Base-by-base conservation (phyloP, 2,329 filamentous ascomycete genomes). In the Monilinia fructigena region DNA sequence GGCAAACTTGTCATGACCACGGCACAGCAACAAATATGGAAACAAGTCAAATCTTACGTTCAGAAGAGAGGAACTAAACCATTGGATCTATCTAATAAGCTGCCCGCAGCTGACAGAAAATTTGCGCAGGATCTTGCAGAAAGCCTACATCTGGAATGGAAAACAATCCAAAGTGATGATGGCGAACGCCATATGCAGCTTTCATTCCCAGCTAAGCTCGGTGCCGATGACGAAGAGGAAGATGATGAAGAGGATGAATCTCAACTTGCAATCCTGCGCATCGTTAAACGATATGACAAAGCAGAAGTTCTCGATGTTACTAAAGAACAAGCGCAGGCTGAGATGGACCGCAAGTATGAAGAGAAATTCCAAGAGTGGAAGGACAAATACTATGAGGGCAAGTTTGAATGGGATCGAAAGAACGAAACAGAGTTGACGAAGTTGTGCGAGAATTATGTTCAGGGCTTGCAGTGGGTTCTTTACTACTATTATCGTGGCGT, bases 401-500 rank as follows among this genome's bases (percentile, higher is more conserved):
- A 98, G 77, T 97, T 97, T 72, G 90, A 90, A 63, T 99, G 94
- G 93, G 87, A 89, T 20, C 82, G 90, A 14, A 89, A 92, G 58
- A 89, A 92, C 73, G 89, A 94, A 71, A 87, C 87, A 52, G 92
- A 96, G 77, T 83, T 98, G 75, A 88, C 83, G 64, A 89, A 90
- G 70, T 82, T 99, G 68, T 90, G 92, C 35, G 93, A 98, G 78
- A 99, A 98, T 79, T 99, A 99, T 74, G 93, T 99, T 8, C 92
- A 99, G 79, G 95, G 95, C 68, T 81, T 99, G 68, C 95, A 99
- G 77, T 99, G 95, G 96, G 95, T 99, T 54, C 82, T 99, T 60
- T 97, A 90, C 78, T 99, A 99, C 81, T 99, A 99, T 79, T 99
- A 99, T 80, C 89, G 89, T 64, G 95, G 95, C 69, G 95, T 99